These are phyloP conservation scores for Aphanoascus verrucosus DNA, from an alignment of 2,329 filamentous ascomycete genomes.

Conservation along the genomic window DNA sequence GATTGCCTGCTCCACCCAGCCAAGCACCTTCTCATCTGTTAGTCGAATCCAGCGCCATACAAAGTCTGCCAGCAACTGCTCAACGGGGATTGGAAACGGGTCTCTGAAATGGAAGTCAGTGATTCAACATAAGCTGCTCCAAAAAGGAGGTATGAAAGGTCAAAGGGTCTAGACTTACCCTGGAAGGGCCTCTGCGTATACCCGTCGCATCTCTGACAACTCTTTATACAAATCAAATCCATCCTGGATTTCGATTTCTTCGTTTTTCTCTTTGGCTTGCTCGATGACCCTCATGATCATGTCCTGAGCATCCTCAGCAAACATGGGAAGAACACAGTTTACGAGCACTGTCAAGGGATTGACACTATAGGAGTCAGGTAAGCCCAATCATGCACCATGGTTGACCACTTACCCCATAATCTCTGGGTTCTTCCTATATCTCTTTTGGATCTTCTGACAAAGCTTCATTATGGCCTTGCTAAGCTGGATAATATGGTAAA, in stretches of 20 bases:
- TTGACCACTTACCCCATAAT: slow-evolving; percentile 56
- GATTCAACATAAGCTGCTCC: slow-evolving; percentile 7
- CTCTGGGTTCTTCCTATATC: slow-evolving; percentile 76
- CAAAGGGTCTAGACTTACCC: slow-evolving; percentile 29
- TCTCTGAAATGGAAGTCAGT: slow-evolving; percentile 26
- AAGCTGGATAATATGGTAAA: slow-evolving; percentile 78
- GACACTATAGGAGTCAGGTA: slow-evolving; percentile 30
- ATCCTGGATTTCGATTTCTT: slow-evolving; percentile 77
- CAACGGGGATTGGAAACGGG: slow-evolving; percentile 77
- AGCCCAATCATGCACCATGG: slow-evolving; percentile 11
- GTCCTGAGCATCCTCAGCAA: slow-evolving; percentile 78
- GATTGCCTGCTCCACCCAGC: slow-evolving; percentile 81
- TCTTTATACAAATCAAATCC: slow-evolving; percentile 91
- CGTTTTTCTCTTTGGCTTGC: slow-evolving; percentile 54
- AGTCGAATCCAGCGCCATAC: slow-evolving; percentile 90
- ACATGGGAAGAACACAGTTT: slow-evolving; percentile 74
- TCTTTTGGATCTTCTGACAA: slow-evolving; percentile 80
- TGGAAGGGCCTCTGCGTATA: slow-evolving; percentile 66
- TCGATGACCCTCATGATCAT: slow-evolving; percentile 73
- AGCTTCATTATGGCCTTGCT: slow-evolving; percentile 77
- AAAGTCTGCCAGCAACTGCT: slow-evolving; percentile 75
- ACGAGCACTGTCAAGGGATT: slow-evolving; percentile 62
- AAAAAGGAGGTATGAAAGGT: neutral
- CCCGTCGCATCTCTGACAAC: slow-evolving; percentile 69
- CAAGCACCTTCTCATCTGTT: slow-evolving; percentile 67